These are phyloP conservation scores for Chiua sp. DNA, from an alignment of 1,284 basidiomycete genomes.

Conservation along the genomic window DNA sequence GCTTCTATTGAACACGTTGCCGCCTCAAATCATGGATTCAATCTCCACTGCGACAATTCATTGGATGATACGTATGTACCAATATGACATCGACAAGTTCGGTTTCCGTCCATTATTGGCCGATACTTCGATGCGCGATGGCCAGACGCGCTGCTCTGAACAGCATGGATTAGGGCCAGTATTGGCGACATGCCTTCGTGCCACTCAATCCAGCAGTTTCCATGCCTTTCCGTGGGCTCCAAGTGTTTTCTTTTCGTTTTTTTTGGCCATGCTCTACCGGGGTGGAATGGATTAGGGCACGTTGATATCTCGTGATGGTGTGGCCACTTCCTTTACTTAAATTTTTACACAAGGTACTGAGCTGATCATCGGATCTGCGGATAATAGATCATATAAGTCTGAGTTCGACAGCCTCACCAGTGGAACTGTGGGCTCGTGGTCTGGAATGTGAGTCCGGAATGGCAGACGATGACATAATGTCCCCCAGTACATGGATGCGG, in stretches of 20 bases:
- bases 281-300: not conserved
- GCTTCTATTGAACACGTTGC: not conserved
- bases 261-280: not conserved
- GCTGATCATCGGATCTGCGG: no score
- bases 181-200: no score
- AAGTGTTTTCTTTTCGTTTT: not conserved
- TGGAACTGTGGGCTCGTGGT: no score
- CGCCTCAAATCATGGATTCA: not conserved
- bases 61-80: not conserved
- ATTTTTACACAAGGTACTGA: no score
- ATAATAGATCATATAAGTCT: no score
- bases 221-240: not conserved
- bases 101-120: not conserved
- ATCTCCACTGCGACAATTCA: not conserved
- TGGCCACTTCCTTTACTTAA: no score
- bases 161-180: not conserved
- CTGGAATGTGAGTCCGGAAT: no score
- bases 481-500: no score
- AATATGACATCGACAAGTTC: not conserved
- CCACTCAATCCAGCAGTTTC: not conserved
- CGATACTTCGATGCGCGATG: no score
- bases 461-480: no score
- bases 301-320: not conserved
- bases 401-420: no score
- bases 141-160: not conserved